Evolutionary conservation across 495 filamentous ascomycete species (phyloP).

Genomic region (Xylaria longipes): DNA sequence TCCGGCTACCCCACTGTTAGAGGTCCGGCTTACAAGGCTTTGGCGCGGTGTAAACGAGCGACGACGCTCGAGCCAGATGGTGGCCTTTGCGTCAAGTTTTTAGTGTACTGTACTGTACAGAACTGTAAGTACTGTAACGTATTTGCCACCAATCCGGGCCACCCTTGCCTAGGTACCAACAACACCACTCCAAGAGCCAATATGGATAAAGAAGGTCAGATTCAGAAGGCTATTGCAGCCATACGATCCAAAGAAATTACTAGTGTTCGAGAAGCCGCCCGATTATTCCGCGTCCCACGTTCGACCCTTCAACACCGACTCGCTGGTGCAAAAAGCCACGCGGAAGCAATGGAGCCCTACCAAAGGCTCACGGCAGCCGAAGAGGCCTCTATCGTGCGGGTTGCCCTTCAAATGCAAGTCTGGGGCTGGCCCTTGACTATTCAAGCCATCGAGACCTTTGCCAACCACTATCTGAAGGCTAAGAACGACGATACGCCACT

Average conservation of each 20-base stretch:
- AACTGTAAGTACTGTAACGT: no score
- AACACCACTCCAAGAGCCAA: background rate
- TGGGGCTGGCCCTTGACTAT: background rate
- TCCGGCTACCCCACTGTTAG: no score
- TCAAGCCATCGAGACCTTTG: background rate
- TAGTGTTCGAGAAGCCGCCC: background rate
- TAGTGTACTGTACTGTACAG: no score
- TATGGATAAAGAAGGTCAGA: background rate
- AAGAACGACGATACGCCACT: background rate
- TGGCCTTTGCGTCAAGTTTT: no score
- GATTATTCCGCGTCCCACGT: background rate
- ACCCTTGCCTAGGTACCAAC: no score
- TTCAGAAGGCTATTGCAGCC: background rate
- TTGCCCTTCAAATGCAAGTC: background rate
- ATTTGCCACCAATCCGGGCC: no score
- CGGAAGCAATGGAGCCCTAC: background rate
- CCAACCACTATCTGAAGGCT: background rate
- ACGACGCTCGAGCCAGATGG: no score
- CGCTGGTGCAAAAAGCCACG: background rate
- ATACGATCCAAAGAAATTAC: background rate
- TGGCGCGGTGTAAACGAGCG: no score
- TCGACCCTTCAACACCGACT: background rate
- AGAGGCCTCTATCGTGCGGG: background rate
- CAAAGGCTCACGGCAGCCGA: background rate
- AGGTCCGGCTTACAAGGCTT: no score